Evolutionary conservation across 352 stramenopile species (phyloP), one percentile per base, ranked within the genome.

Genomic region (Globisporangium takayamanum): DNA sequence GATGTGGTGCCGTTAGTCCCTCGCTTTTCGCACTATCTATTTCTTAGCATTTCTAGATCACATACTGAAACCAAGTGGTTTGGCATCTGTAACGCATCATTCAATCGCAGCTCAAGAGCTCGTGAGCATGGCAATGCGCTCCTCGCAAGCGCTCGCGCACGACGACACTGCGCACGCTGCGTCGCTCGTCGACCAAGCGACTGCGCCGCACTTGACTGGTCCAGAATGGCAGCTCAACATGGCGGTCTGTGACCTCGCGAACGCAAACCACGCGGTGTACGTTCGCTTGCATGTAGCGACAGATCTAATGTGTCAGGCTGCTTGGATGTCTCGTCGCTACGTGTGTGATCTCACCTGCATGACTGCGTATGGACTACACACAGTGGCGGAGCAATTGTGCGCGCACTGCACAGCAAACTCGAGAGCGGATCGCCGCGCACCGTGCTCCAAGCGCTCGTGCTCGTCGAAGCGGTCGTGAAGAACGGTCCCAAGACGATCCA

Each of bases 211-310:
- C 18, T 72, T 90, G 14, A 50, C 54, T 14, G 74, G 66, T 0
- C 78, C 83, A 16, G 79, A 90, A 49, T 92, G 83, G 83, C 67
- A 80, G 22, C 57, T 92, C 36, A 92, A 92, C 55, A 77, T 90
- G 64, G 74, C 70, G 14, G 50, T 92, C 25, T 92, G 78, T 53
- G 83, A 92, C 65, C 70, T 74, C 12, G 76, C 70, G 15, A 92
- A 89, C 62, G 71, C 71, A 7, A 66, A 83, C 42, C 53, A 63
- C 36, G 63, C 66, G 10, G 51, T 82, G 75, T 84, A 68, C 58
- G 74, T 62, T 26, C 10, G 12, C 11, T 10, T 16, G 22, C 5
- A 11, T 26, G 15, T 10, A 16, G 8, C 5, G 47, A 37, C 47
- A 6, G 47, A 37, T 28, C 20, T 12, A 36, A 7, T 36, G 4